Evolutionary conservation across 1,284 basidiomycete species (phyloP).

Genomic region (Ganoderma lingzhi): DNA sequence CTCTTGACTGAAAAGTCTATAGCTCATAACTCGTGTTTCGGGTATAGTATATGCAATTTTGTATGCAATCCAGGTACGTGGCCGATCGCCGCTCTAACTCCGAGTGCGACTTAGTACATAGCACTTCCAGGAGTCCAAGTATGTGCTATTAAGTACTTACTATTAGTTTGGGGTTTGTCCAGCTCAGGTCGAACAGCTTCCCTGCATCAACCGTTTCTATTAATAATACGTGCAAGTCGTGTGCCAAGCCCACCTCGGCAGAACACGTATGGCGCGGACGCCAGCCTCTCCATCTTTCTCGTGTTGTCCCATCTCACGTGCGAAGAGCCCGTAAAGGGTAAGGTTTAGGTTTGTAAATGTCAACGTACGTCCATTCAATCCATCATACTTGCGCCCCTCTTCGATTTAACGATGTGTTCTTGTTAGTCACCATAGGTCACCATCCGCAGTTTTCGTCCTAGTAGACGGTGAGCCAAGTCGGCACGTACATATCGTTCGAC

Average conservation of each 20-base stretch:
- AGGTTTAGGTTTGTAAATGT: not conserved
- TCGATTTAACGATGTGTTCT: not conserved
- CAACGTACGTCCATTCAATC: not conserved
- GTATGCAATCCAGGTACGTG: not conserved
- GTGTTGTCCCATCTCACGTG: not conserved
- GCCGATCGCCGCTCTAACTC: slow-evolving; percentile 4
- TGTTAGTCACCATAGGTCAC: not conserved
- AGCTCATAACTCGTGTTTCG: not conserved
- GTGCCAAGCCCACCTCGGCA: not conserved
- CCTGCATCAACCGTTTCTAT: not conserved
- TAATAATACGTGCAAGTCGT: not conserved
- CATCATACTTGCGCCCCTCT: not conserved
- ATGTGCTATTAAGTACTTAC: not conserved
- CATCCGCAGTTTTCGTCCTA: not conserved
- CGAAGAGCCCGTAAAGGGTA: not conserved
- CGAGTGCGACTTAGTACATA: not conserved
- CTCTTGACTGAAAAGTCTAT: not conserved
- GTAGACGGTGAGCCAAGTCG: not conserved
- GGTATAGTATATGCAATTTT: not conserved
- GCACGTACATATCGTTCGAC: not conserved
- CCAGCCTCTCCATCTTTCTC: not conserved
- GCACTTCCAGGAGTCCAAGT: too few relatives aligned
- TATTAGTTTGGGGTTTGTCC: not conserved
- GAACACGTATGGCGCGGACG: not conserved
- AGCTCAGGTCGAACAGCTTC: not conserved